Evolutionary conservation across 139 green algal species (phyloP), one percentile per base, ranked within the genome.

Genomic region (Chlorella sp.): DNA sequence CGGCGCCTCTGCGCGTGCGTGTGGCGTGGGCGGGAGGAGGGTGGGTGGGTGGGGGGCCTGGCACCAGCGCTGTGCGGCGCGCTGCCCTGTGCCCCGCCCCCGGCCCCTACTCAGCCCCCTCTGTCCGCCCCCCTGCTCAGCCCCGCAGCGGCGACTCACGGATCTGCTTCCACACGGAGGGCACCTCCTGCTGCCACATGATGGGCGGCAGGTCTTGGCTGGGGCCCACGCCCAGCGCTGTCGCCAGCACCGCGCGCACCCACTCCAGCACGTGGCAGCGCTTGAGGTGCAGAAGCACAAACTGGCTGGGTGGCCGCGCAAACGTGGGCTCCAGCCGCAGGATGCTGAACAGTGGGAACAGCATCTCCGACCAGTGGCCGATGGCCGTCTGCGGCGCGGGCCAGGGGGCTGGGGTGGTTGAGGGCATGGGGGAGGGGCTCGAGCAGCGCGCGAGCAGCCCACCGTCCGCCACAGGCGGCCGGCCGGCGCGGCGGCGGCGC

Each of bases 301-400:
- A 80, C 45, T 84, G 79, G 45, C 85, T 82, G 40, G 87, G 87
- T 15, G 86, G 87, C 23, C 79, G 79, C 51, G 83, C 69, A 63
- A 94, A 91, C 66, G 33, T 46, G 15, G 74, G 46, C 77, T 87
- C 79, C 40, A 53, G 60, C 40, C 66, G 65, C 42, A 93, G 79
- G 45, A 90, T 83, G 45, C 77, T 87, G 78, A 87, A 94, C 53
- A 97, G 83, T 2, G 93, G 93, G 27, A 89, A 90, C 66, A 97
- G 82, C 85, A 95, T 91, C 79, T 97, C 93, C 4, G 76, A 84
- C 92, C 92, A 97, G 76, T 97, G 92, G 7, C 92, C 91, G 51
- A 96, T 97, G 42, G 92, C 92, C 9, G 91, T 97, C 73, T 89
- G 84, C 73, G 73, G n/a, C n/a, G 41, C 3, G 23, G 23, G 8